Conservation (phyloP, 345 rosid species). For the Melaleuca quinquenervia region DNA sequence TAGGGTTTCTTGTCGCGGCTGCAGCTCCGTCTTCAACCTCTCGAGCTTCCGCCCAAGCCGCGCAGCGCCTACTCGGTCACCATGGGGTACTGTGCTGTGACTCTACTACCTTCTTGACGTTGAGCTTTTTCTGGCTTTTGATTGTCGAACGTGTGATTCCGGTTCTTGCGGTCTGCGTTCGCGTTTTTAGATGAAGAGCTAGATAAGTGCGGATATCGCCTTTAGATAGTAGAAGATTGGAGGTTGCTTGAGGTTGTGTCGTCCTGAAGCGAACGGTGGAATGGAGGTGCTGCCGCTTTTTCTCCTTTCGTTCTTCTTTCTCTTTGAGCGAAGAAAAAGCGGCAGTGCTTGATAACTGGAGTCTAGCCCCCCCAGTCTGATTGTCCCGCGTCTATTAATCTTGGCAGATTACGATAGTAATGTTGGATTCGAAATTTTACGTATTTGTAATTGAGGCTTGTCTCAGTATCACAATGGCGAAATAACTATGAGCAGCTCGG, state of each 20-base stretch:
- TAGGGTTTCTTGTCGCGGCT: background rate
- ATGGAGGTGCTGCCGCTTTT: background rate
- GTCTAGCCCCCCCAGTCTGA: background rate
- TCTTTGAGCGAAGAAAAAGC: background rate
- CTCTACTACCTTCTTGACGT: background rate
- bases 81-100: background rate
- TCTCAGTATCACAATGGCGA: background rate
- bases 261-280: background rate
- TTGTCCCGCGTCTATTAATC: background rate
- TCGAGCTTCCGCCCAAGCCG: background rate
- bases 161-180: background rate
- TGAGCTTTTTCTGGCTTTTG: background rate
- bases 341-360: background rate
- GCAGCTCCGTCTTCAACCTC: background rate
- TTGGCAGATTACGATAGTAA: background rate
- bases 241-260: background rate
- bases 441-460: background rate
- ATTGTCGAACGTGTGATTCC: background rate
- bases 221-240: background rate
- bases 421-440: background rate
- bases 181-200: background rate
- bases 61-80: background rate
- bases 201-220: background rate
- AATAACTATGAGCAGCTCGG: background rate
- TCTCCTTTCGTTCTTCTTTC: background rate